Conservation (phyloP, 257 asterid genomes). For the Ilex asprella region DNA sequence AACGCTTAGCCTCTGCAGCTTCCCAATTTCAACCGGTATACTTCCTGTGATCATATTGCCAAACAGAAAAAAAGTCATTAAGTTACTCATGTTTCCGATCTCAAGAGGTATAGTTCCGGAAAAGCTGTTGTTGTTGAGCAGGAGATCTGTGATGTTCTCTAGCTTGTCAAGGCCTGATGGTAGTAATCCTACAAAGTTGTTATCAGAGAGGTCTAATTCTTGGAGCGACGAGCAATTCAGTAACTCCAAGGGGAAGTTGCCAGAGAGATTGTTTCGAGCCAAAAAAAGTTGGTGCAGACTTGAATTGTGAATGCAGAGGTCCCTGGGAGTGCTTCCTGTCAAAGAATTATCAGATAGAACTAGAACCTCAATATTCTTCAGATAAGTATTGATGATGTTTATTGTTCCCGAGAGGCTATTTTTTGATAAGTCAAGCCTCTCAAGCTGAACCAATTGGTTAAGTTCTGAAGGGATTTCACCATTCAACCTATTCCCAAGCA, state of each 20-base stretch:
- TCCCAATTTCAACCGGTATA: constrained; percentile 69
- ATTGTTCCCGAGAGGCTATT: constrained; percentile 61
- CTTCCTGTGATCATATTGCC: constrained; percentile 62
- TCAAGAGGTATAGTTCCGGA: constrained; percentile 55
- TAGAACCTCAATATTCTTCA: constrained; percentile 44
- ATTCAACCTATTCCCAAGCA: constrained; percentile 56
- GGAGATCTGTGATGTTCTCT: constrained; percentile 61
- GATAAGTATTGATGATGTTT: constrained; percentile 27
- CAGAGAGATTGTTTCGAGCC: constrained; percentile 46
- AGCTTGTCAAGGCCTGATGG: constrained; percentile 50
- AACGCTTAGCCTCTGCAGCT: constrained; percentile 40
- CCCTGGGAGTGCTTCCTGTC: constrained; percentile 31
- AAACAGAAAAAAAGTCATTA: constrained; percentile 45
- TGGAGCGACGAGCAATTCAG: constrained; percentile 56
- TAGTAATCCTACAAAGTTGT: constrained; percentile 41
- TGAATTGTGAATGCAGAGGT: constrained; percentile 43
- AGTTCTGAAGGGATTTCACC: constrained; percentile 61
- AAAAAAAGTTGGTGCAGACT: constrained; percentile 39
- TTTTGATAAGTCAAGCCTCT: constrained; percentile 54
- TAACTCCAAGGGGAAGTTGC: constrained; percentile 51
- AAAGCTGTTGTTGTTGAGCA: constrained; percentile 78
- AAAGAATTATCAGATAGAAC: constrained; percentile 44
- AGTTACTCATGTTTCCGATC: constrained; percentile 60
- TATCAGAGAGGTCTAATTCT: constrained; percentile 70
- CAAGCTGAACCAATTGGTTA: constrained; percentile 40